phyloP scores from a whole-genome alignment of 345 rosid genomes.

The thale cress (Arabidopsis thaliana) region TAIR10.1 NC_003071.7:18383501-18384000 shows the following conservation, averaged over 20 bases:
- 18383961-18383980: constrained; percentile 75
- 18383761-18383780: constrained; percentile 35
- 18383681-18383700: constrained; percentile 18
- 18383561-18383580: constrained; percentile 17
- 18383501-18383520: neutral
- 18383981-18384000: constrained; percentile 61
- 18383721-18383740: constrained; percentile 25
- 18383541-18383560: neutral
- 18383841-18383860: neutral
- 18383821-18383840: constrained; percentile 36
- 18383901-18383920: neutral
- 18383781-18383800: constrained; percentile 31
- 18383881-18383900: neutral
- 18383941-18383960: constrained; percentile 8
- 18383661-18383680: constrained; percentile 6
- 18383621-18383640: neutral
- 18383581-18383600: neutral
- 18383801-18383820: constrained; percentile 35
- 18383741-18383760: constrained; percentile 31
- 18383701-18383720: constrained; percentile 25
- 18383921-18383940: constrained; percentile 2
- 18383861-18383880: neutral
- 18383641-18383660: constrained; percentile 21
- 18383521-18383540: neutral
- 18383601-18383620: neutral